Evolutionary conservation across 306 rosid genomes (phyloP).

Genomic region (Gynostemma pentaphyllum): DNA sequence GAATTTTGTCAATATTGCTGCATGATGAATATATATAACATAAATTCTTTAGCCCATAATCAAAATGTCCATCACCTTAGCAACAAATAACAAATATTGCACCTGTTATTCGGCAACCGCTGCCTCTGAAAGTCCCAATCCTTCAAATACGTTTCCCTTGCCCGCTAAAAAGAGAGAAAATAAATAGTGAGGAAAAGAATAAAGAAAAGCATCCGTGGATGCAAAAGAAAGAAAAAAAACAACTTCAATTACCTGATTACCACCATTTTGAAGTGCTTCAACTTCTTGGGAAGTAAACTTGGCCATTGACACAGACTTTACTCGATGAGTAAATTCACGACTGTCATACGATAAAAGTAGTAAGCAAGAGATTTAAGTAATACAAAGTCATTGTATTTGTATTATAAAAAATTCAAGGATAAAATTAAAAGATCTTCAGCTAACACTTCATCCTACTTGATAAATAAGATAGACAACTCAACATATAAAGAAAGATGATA

Average conservation of each 20-base stretch:
- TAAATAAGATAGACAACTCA: not conserved
- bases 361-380: not conserved
- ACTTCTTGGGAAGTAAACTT: constrained; percentile 88
- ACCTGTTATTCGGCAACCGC: constrained; percentile 76
- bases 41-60: not conserved
- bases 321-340: constrained; percentile 97
- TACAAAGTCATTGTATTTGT: not conserved
- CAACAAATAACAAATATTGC: constrained; percentile 7
- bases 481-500: not conserved
- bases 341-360: constrained; percentile 29
- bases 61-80: not conserved
- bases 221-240: constrained; percentile 3
- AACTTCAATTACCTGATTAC: constrained; percentile 63
- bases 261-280: constrained; percentile 82
- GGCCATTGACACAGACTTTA: constrained; percentile 93
- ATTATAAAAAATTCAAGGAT: not conserved
- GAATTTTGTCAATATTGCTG: constrained; percentile 69
- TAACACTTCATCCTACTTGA: not conserved
- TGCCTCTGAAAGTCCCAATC: constrained; percentile 86
- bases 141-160: constrained; percentile 72
- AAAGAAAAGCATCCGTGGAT: constrained; percentile 4
- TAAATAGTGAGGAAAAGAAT: constrained; percentile 18
- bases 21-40: constrained; percentile 25
- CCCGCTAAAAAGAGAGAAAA: constrained; percentile 42
- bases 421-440: not conserved